Conservation (phyloP, 2,329 filamentous ascomycete genomes). For the Talaromyces sp. region DNA sequence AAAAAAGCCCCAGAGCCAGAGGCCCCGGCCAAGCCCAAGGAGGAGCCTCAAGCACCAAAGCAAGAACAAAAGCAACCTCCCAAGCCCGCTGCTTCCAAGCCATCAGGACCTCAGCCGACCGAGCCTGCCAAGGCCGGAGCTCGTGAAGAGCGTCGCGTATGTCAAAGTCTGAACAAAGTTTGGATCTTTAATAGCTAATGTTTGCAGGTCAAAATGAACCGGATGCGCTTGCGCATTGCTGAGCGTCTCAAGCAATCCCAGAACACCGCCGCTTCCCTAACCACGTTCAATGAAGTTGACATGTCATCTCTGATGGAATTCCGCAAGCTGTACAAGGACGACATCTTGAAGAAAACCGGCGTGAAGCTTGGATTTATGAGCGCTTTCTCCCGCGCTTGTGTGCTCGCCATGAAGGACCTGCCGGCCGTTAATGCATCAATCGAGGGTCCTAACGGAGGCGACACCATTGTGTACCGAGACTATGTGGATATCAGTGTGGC, state of each 20-base stretch:
- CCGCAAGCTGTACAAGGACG: conserved; percentile 95
- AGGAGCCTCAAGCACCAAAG: conserved; percentile 27
- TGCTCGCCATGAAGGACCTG: conserved; percentile 91
- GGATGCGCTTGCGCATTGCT: conserved; percentile 94
- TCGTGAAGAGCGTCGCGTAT: conserved; percentile 82
- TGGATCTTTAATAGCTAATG: conserved; percentile 1
- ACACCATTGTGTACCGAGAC: conserved; percentile 97
- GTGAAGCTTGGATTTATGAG: conserved; percentile 99
- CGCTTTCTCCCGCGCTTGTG: conserved; percentile 84
- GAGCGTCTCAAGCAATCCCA: conserved; percentile 99
- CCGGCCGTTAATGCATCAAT: conserved; percentile 95
- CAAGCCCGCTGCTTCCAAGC: conserved; percentile 19
- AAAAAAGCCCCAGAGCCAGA: conserved; percentile 6
- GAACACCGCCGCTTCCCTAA: conserved; percentile 94
- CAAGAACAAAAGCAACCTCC: conserved; percentile 18
- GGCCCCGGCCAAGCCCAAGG: conserved; percentile 28
- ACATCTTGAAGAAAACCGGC: conserved; percentile 89
- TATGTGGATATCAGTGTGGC: conserved; percentile 98
- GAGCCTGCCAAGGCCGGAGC: conserved; percentile 53
- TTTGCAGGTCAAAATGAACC: conserved; percentile 94
- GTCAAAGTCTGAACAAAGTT: conserved; percentile 24
- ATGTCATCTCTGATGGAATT: conserved; percentile 98
- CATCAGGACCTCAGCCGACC: conserved; percentile 24
- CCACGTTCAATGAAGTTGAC: conserved; percentile 98
- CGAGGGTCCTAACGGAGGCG: conserved; percentile 87